Evolutionary conservation across 371 early-diverging fungal genomes (phyloP).

Genomic region (Choanephora cucurbitarum): DNA sequence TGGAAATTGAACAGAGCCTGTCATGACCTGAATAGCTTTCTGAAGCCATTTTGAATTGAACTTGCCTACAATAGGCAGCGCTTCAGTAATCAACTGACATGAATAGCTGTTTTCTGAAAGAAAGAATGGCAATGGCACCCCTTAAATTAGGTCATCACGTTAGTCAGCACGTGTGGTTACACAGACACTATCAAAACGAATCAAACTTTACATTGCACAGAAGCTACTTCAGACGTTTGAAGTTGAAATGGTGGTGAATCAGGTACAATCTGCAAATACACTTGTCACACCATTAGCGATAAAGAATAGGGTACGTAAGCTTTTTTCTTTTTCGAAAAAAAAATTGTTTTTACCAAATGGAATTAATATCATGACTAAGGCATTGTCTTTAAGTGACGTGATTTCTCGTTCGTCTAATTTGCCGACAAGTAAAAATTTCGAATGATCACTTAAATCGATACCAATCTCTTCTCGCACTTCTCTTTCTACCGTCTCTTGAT

Average conservation of each 20-base stretch:
- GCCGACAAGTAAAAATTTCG: constrained; percentile 55
- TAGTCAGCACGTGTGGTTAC: not conserved
- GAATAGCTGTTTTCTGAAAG: constrained; percentile 37
- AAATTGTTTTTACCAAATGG: constrained; percentile 64
- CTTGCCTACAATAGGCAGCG: constrained; percentile 5
- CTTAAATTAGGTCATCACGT: constrained; percentile 16
- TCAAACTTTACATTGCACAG: constrained; percentile 57
- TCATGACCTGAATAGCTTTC: constrained; percentile 7
- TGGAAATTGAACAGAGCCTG: constrained; percentile 39
- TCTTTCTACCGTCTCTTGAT: constrained; percentile 66
- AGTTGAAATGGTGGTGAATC: constrained; percentile 55
- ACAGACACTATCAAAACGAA: not conserved
- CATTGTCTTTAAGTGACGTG: constrained; percentile 48
- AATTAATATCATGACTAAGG: constrained; percentile 61
- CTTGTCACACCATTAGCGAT: constrained; percentile 26
- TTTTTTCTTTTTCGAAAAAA: too few relatives aligned
- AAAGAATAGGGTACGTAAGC: not conserved
- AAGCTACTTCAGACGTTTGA: constrained; percentile 61
- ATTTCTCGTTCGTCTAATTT: constrained; percentile 70
- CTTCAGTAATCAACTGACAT: constrained; percentile 32
- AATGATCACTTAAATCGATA: constrained; percentile 50
- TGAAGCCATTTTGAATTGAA: constrained; percentile 3
- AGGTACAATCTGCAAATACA: constrained; percentile 63
- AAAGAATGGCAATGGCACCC: constrained; percentile 56
- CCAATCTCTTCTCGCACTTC: constrained; percentile 73